phyloP scores from a whole-genome alignment of 257 asterid species.

The Fraxinus quadrangulata region DNA sequence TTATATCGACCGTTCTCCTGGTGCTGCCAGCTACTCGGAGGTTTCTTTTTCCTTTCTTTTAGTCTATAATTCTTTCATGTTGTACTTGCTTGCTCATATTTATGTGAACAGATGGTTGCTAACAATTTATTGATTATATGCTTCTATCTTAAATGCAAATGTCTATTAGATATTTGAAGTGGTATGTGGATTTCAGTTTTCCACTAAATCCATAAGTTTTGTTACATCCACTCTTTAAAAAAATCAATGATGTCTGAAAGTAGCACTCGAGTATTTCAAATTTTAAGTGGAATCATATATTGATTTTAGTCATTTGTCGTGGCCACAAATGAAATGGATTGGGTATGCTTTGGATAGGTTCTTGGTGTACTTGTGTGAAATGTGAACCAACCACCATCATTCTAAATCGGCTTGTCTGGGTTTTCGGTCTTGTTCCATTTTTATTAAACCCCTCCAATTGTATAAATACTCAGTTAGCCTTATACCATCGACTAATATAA shows the following conservation, averaged over 20 bases:
- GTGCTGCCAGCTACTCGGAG: constrained; percentile 79
- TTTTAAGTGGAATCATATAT: neutral
- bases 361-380: neutral
- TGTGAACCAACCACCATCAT: neutral
- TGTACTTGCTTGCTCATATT: neutral
- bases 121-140: neutral
- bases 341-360: neutral
- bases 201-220: neutral
- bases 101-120: neutral
- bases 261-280: neutral
- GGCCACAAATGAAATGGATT: neutral
- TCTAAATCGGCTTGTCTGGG: neutral
- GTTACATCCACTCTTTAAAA: neutral
- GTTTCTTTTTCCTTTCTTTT: constrained; percentile 23
- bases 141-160: neutral
- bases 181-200: neutral
- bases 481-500: neutral
- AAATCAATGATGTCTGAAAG: neutral
- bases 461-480: neutral
- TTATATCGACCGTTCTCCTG: constrained; percentile 95
- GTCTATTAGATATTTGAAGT: neutral
- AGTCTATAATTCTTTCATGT: neutral
- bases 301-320: neutral
- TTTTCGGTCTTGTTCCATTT: too few relatives aligned
- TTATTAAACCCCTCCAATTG: neutral